These are phyloP conservation scores for Mrakia blollopis DNA, from an alignment of 768 basidiomycete genomes.

Conservation along the genomic window DNA sequence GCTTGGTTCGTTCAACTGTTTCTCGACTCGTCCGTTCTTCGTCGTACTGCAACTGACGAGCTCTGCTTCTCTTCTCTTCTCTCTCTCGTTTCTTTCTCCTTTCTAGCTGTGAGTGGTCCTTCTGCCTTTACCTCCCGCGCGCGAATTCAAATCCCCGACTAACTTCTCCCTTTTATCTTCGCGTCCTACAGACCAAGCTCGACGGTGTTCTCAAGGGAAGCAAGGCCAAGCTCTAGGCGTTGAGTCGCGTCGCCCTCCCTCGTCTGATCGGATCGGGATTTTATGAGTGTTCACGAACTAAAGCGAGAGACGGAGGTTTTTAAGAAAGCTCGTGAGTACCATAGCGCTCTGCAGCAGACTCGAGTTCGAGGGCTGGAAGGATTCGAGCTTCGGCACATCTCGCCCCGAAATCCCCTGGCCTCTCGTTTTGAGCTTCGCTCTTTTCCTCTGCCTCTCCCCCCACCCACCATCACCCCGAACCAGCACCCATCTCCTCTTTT, in stretches of 20 bases:
- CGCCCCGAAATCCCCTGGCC: not conserved
- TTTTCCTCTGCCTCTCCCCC: not conserved
- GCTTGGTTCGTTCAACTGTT: conserved; percentile 29
- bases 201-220: conserved; percentile 31
- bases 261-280: not conserved
- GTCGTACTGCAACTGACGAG: too few relatives aligned
- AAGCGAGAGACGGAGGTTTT: too few relatives aligned
- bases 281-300: too few relatives aligned
- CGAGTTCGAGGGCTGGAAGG: too few relatives aligned
- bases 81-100: not conserved
- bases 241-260: not conserved
- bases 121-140: not conserved
- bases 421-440: not conserved
- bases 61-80: not conserved
- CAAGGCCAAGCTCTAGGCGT: conserved; percentile 31
- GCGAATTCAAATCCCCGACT: not conserved
- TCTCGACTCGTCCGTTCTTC: too few relatives aligned
- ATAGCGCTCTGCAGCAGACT: too few relatives aligned
- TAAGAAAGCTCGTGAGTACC: too few relatives aligned
- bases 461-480: not conserved
- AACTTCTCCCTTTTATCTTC: not conserved
- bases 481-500: not conserved
- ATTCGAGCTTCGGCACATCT: not conserved
- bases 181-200: conserved; percentile 28
- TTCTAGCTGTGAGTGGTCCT: not conserved